A percentile compares a stretch with the other conserved stretches of the same genome.
phyloP scores from a whole-genome alignment of 2,329 filamentous ascomycete species.

The Orbilia javanica region DNA sequence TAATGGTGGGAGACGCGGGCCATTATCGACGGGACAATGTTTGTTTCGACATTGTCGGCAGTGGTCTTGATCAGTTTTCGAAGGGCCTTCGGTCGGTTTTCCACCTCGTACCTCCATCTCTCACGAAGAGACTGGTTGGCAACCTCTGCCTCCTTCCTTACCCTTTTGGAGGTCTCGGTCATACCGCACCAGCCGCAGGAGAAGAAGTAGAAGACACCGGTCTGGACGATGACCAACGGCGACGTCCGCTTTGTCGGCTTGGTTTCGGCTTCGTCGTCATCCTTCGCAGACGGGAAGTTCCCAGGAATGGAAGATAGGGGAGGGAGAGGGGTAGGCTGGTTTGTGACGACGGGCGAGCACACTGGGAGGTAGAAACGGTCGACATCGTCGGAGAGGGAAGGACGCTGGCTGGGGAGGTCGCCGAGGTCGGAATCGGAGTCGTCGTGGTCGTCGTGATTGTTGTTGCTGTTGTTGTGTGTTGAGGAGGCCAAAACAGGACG shows the following conservation, averaged over 20 bases:
- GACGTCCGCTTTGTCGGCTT: constrained; percentile 51
- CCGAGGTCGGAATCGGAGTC: constrained; percentile 23
- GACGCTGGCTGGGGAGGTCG: constrained; percentile 39
- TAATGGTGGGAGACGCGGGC: constrained; percentile 55
- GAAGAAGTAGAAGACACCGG: constrained; percentile 59
- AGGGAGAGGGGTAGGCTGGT: constrained; percentile 41
- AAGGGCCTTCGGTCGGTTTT: constrained; percentile 56
- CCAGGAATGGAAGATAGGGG: constrained; percentile 40
- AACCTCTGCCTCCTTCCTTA: constrained; percentile 50
- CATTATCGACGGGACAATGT: constrained; percentile 57
- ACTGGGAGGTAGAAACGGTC: constrained; percentile 57
- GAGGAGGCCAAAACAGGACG: constrained; percentile 34
- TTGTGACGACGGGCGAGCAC: constrained; percentile 55
- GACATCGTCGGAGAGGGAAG: constrained; percentile 41
- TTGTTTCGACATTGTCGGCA: constrained; percentile 53
- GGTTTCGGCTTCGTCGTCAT: constrained; percentile 39
- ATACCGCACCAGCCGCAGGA: constrained; percentile 57
- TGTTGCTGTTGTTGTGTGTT: constrained; percentile 29
- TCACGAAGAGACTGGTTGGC: constrained; percentile 51
- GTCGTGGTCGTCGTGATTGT: constrained; percentile 4
- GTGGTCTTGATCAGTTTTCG: constrained; percentile 56
- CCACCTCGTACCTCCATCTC: constrained; percentile 53
- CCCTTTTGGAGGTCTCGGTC: constrained; percentile 55
- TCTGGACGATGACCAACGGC: constrained; percentile 49
- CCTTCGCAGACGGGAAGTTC: constrained; percentile 51